These are phyloP conservation scores for Myxozyma vanderwaltii DNA, from an alignment of 805 yeast genomes.

Conservation along the genomic window DNA sequence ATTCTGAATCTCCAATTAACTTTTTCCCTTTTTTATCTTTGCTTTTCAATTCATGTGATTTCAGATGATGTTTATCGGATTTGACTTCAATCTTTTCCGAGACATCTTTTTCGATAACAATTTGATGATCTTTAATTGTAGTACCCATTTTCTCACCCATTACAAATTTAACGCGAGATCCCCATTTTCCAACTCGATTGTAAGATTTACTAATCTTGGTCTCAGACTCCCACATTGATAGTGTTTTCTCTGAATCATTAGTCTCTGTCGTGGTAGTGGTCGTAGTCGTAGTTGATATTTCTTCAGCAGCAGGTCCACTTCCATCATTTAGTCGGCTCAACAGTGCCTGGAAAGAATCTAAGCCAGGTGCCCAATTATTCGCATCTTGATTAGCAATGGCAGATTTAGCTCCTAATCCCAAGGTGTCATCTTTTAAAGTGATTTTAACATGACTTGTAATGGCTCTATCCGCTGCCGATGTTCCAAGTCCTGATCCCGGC, in stretches of 20 bases:
- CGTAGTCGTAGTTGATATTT: not conserved
- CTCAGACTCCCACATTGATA: slow-evolving; percentile 56
- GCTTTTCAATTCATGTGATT: not conserved
- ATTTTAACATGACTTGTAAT: slow-evolving; percentile 83
- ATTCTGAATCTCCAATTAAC: not conserved
- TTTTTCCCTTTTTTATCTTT: not conserved
- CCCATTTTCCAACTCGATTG: slow-evolving; percentile 62
- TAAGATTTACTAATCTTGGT: slow-evolving; percentile 51
- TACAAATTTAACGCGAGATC: slow-evolving; percentile 85
- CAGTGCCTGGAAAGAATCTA: slow-evolving; percentile 89
- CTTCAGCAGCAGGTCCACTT: not conserved
- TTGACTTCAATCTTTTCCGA: slow-evolving; percentile 35
- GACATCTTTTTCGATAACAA: slow-evolving; percentile 17
- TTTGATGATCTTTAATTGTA: slow-evolving; percentile 49
- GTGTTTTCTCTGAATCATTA: slow-evolving; percentile 50
- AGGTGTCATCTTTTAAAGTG: slow-evolving; percentile 72
- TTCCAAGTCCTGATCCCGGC: slow-evolving; percentile 88
- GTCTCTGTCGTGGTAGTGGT: not conserved
- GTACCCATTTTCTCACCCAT: slow-evolving; percentile 81
- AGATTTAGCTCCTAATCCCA: slow-evolving; percentile 68
- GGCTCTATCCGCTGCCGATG: slow-evolving; percentile 50
- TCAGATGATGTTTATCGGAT: not conserved
- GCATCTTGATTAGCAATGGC: slow-evolving; percentile 64
- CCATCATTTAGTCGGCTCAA: slow-evolving; percentile 87
- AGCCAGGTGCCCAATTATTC: slow-evolving; percentile 83